Percentiles rank a stretch among this genome's conserved stretches.
These are phyloP conservation scores for Astraeus odoratus DNA, from an alignment of 768 basidiomycete genomes.

Conservation along the genomic window DNA sequence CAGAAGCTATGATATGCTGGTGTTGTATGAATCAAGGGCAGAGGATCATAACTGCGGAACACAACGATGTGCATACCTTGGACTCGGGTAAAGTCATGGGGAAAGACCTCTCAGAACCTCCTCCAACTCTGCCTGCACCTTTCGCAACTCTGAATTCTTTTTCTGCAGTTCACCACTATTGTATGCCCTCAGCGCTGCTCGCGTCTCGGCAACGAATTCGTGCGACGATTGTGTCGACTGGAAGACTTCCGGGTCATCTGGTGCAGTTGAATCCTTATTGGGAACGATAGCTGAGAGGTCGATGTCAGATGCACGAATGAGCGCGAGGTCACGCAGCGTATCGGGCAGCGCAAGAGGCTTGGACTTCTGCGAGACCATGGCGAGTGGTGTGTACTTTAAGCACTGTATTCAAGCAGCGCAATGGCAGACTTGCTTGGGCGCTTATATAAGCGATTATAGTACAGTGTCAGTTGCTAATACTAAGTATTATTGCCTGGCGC, in stretches of 20 bases:
- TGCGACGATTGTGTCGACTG: constrained; percentile 38
- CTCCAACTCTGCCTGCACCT: constrained; percentile 47
- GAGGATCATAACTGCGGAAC: not conserved
- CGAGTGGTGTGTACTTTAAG: too few species aligned
- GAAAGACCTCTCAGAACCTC: constrained; percentile 36
- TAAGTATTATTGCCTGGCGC: not conserved
- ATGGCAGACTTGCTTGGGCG: not conserved
- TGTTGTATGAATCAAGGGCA: too few species aligned
- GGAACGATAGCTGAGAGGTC: constrained; percentile 30
- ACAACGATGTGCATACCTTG: not conserved
- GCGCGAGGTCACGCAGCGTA: constrained; percentile 65
- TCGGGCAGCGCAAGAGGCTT: constrained; percentile 51
- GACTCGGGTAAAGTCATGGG: constrained; percentile 6
- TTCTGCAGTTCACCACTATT: constrained; percentile 46
- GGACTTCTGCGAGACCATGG: constrained; percentile 24
- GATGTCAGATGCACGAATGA: constrained; percentile 54
- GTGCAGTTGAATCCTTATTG: not conserved
- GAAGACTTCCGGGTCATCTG: constrained; percentile 2
- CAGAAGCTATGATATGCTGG: too few species aligned
- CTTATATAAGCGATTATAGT: not conserved
- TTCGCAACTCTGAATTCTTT: constrained; percentile 50
- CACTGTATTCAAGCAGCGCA: too few species aligned
- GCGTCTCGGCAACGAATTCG: constrained; percentile 51
- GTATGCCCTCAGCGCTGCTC: constrained; percentile 49
- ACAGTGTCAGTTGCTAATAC: too few species aligned